These are phyloP conservation scores for Diplosphaera chodatii DNA, from an alignment of 139 green algal genomes.

Conservation along the genomic window DNA sequence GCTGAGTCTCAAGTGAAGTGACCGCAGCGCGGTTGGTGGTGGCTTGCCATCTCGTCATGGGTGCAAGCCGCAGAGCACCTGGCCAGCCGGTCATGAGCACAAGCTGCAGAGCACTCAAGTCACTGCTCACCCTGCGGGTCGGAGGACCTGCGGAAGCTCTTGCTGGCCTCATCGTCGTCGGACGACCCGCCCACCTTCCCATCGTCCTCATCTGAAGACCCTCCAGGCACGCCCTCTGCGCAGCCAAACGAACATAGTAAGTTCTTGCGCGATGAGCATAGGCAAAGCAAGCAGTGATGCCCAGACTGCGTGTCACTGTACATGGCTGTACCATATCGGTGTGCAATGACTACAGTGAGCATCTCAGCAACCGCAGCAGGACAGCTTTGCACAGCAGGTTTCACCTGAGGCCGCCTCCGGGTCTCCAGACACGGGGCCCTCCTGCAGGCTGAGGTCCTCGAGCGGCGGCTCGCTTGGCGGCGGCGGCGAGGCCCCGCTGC, in stretches of 20 bases:
- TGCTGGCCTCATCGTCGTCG: neutral
- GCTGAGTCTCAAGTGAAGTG: neutral
- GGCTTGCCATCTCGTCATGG: too few species aligned
- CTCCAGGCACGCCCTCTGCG: neutral
- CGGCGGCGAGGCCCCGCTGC: too few species aligned
- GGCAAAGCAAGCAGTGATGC: too few species aligned
- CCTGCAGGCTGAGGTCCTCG: neutral
- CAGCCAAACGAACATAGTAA: too few species aligned
- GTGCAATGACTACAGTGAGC: too few species aligned
- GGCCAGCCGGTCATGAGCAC: too few species aligned
- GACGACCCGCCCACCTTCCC: neutral
- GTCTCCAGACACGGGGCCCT: neutral
- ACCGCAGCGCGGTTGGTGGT: neutral
- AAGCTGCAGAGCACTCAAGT: neutral
- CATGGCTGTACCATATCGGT: too few species aligned
- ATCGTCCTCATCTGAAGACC: neutral
- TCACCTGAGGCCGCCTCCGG: too few species aligned
- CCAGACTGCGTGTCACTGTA: too few species aligned
- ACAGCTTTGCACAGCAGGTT: neutral
- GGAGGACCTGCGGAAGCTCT: neutral
- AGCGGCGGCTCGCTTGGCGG: neutral
- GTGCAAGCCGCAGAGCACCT: too few species aligned
- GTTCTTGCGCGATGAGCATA: neutral
- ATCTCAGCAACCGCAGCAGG: too few species aligned
- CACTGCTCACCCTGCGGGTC: neutral